phyloP scores from a whole-genome alignment of 805 yeast genomes.

The Yarrowia sp. region DNA sequence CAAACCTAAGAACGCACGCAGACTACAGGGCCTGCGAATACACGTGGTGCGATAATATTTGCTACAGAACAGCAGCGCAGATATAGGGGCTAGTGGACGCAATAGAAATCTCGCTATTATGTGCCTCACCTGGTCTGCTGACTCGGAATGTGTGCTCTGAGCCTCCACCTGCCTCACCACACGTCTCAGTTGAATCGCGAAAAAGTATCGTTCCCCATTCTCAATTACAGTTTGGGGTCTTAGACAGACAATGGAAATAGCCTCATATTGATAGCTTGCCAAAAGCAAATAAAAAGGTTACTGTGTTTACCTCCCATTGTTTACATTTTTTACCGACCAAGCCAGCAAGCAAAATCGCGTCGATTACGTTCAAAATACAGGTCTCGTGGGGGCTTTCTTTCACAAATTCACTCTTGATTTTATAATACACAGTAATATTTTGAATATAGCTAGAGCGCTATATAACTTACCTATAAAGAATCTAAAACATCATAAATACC shows the following conservation, averaged over 20 bases:
- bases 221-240: neutral
- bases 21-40: too few species aligned
- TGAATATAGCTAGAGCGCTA: conserved; percentile 5
- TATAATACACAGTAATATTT: conserved; percentile 18
- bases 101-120: too few species aligned
- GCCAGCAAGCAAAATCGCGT: too few species aligned
- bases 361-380: neutral
- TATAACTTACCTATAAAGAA: conserved; percentile 25
- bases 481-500: conserved; percentile 26
- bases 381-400: too few species aligned
- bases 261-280: conserved; percentile 4
- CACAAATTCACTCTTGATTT: neutral
- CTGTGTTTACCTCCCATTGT: neutral
- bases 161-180: too few species aligned
- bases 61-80: too few species aligned
- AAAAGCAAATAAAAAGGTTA: neutral
- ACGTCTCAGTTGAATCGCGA: neutral
- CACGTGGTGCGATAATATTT: too few species aligned
- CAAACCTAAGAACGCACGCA: neutral
- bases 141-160: too few species aligned
- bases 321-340: too few species aligned
- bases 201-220: neutral
- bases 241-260: neutral
- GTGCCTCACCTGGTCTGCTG: too few species aligned
- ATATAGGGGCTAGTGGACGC: too few species aligned